Percentiles rank a stretch among this genome's conserved stretches.
Evolutionary conservation across 2,329 filamentous ascomycete genomes (phyloP).

Genomic region (Aspergillus sp.): DNA sequence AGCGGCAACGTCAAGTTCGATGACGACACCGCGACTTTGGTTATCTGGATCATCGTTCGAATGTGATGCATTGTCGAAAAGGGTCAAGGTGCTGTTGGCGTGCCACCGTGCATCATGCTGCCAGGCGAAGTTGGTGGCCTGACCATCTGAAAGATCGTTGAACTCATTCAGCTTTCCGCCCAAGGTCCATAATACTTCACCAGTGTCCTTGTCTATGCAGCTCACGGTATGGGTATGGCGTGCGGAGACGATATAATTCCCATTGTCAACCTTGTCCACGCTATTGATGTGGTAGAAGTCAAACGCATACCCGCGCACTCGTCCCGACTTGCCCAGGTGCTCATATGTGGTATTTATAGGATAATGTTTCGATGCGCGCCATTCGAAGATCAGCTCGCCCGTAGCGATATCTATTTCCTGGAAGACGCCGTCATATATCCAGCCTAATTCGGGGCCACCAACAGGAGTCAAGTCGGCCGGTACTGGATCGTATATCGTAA

Average conservation of each 20-base stretch:
- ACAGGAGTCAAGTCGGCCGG: conserved; percentile 31
- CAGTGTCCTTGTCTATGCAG: conserved; percentile 51
- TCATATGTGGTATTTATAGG: conserved; percentile 27
- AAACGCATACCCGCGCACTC: conserved; percentile 38
- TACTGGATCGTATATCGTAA: conserved; percentile 33
- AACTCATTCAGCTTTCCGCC: conserved; percentile 55
- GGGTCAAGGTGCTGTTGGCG: conserved; percentile 30
- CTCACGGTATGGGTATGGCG: conserved; percentile 53
- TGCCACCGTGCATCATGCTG: conserved; percentile 55
- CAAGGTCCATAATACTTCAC: conserved; percentile 56
- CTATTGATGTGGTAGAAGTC: conserved; percentile 63
- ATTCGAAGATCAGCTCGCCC: conserved; percentile 38
- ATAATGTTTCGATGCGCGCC: conserved; percentile 40
- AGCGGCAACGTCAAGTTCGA: conserved; percentile 42
- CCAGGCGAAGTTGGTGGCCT: conserved; percentile 42
- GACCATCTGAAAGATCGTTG: conserved; percentile 42
- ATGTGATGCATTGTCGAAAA: conserved; percentile 44
- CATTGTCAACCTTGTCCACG: conserved; percentile 53
- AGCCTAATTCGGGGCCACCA: conserved; percentile 31
- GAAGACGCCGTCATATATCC: conserved; percentile 34
- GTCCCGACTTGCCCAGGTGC: conserved; percentile 10
- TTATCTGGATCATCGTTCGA: conserved; percentile 20
- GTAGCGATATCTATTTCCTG: conserved; percentile 41
- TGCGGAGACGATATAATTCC: conserved; percentile 58
- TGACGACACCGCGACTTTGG: conserved; percentile 48